Evolutionary conservation across 768 basidiomycete species (phyloP), one percentile per base, ranked within the genome.

Genomic region (Suillus tomentosus): DNA sequence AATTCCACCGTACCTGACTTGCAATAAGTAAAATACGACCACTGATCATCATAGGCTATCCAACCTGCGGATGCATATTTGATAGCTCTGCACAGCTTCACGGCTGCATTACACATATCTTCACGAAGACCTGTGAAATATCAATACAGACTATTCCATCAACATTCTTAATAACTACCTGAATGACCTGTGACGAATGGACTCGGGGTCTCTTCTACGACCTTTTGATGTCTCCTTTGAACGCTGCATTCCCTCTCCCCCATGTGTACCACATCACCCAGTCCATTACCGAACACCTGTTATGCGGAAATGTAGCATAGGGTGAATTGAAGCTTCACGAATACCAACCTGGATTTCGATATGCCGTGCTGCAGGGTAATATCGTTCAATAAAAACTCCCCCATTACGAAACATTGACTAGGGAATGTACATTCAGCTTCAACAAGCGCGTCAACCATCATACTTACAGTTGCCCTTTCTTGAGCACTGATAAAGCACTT

Each of bases 241-340:
- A 88, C 74, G 56, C 86, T 88, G 67, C 89, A 90, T 71, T 91
- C 89, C 15, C 89, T 80, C 70, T 90, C 89, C 43, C 86, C 85
- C 78, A 89, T 82, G 66, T 89, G 86, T 5, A 89, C 76, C 13
- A 84, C 84, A 51, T 83, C 76, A 3, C 85, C 86, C 0, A 72
- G 47, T 0, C 88, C 89, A 70, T 91, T 84, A 15, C 89, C 89
- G 65, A 90, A 89, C 0, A 90, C 82, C 87, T 87, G 17, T 58
- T 11, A 40, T 37, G 1, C 5, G n/a, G 40, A 55, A 70, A 60
- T 31, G 62, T 36, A 54, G 71, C 40, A 3, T 2, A 27, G 13
- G 10, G n/a, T 62, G 34, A 42, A 24, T 57, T 17, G 6, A 6
- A 48, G 11, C n/a, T 37, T 40, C 3, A 48, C 50, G n/a, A 50